A percentile compares a stretch with the other conserved stretches of the same genome.
phyloP scores from a whole-genome alignment of 2,329 filamentous ascomycete genomes.

The Ophiostoma sp. region DNA sequence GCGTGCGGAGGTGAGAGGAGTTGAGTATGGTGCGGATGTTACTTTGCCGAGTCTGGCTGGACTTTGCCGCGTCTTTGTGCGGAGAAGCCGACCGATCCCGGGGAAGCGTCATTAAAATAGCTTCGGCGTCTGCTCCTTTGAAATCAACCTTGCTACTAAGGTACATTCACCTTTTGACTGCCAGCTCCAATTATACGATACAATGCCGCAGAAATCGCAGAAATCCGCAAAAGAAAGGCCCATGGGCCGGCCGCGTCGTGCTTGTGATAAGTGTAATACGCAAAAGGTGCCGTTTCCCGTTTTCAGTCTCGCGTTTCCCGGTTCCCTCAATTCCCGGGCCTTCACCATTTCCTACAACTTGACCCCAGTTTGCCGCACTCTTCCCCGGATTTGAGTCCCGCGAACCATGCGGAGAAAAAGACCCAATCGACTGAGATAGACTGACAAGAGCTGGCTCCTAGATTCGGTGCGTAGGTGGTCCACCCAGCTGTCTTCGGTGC shows the following conservation, averaged over 20 bases:
- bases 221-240: not conserved
- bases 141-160: not conserved
- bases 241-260: slow-evolving; percentile 8
- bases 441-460: not conserved
- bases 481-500: not conserved
- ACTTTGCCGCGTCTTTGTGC: not conserved
- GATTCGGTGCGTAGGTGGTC: slow-evolving; percentile 1
- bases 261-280: not conserved
- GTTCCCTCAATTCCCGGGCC: not conserved
- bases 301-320: not conserved
- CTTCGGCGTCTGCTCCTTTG: not conserved
- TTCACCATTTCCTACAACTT: too few species aligned
- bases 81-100: not conserved
- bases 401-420: not conserved
- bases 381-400: not conserved
- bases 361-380: not conserved
- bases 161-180: not conserved
- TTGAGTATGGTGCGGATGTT: not conserved
- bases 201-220: not conserved
- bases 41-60: slow-evolving; percentile 9
- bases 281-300: slow-evolving; percentile 10
- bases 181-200: not conserved
- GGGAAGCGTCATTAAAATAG: not conserved
- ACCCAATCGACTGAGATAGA: not conserved
- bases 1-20: slow-evolving; percentile 4